phyloP scores from a whole-genome alignment of 202 grass and related monocot genomes.

The Thinopyrum obtusiflorum region DNA sequence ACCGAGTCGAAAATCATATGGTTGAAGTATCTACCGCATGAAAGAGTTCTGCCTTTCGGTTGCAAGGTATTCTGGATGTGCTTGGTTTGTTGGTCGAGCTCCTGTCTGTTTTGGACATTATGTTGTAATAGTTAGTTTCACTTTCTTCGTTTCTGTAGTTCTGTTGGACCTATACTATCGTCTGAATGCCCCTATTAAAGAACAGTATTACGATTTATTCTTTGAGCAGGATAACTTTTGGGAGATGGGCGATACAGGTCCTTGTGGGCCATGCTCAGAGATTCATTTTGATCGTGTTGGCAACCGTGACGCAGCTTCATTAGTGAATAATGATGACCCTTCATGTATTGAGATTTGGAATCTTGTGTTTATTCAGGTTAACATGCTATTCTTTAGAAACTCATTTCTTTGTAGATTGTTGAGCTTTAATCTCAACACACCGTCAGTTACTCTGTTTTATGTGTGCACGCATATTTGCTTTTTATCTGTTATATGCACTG shows the following conservation, averaged over 20 bases:
- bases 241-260: constrained; percentile 95
- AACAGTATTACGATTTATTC: not conserved
- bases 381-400: not conserved
- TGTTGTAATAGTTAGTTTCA: not conserved
- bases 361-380: constrained; percentile 94
- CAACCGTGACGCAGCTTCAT: constrained; percentile 67
- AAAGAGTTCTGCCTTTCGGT: constrained; percentile 75
- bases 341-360: constrained; percentile 98
- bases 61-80: constrained; percentile 63
- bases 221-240: constrained; percentile 85
- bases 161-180: not conserved
- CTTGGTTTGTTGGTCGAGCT: not conserved
- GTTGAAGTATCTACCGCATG: constrained; percentile 68
- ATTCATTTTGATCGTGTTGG: constrained; percentile 92
- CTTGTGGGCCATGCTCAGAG: constrained; percentile 92
- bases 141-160: not conserved
- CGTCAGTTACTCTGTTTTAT: not conserved
- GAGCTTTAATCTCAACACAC: not conserved
- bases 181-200: not conserved
- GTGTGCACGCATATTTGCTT: not conserved
- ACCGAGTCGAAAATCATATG: constrained; percentile 64
- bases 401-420: not conserved
- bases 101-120: not conserved
- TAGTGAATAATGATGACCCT: constrained; percentile 93
- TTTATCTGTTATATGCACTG: constrained; percentile 11